Evolutionary conservation across 257 asterid species (phyloP), one percentile per base, ranked within the genome.

Genomic region (Capsicum chinense): DNA sequence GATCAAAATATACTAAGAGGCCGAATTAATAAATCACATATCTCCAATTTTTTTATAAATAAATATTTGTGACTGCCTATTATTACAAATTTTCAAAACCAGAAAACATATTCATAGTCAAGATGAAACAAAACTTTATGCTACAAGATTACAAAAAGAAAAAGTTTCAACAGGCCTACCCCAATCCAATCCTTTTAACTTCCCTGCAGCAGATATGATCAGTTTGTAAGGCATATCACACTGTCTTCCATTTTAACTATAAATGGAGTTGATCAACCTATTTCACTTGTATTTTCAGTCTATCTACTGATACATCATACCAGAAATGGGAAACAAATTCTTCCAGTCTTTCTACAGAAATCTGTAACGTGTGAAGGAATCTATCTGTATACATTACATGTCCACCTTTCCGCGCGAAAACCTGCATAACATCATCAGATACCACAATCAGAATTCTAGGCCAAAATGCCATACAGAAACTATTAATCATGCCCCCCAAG

Each of bases 251-350:
- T 39, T 39, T 39, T 39, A 67, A 35, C 74, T 35, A 15, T 39
- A 16, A 69, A 26, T 63, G 13, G 70, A 63, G 78, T 42, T 69
- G 1, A 39, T 26, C 56, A 39, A 47, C 37, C 58, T 71, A 71
- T 47, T 71, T 71, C 79, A 44, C 58, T 47, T 71, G 39, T 44
- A 42, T 39, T 69, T 71, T 71, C 16, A 47, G 37, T 71, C 56
- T 47, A 71, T 71, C 56, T 47, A 71, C 39, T 8, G 17, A 71
- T 42, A 71, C 79, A 17, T 71, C 79, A 47, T 10, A 9, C 58
- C 37, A 42, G 39, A n/a, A 47, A 42, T n/a, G 79, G 58, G 79
- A 71, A 71, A 71, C 8, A 39, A 47, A 44, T 69, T 69, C 78
- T 69, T 69, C 33, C 9, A 17, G 16, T 17, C 37, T 44, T 42